These are phyloP conservation scores for Umbilicus rupestris DNA, from an alignment of 164 flowering plant genomes.

Conservation along the genomic window DNA sequence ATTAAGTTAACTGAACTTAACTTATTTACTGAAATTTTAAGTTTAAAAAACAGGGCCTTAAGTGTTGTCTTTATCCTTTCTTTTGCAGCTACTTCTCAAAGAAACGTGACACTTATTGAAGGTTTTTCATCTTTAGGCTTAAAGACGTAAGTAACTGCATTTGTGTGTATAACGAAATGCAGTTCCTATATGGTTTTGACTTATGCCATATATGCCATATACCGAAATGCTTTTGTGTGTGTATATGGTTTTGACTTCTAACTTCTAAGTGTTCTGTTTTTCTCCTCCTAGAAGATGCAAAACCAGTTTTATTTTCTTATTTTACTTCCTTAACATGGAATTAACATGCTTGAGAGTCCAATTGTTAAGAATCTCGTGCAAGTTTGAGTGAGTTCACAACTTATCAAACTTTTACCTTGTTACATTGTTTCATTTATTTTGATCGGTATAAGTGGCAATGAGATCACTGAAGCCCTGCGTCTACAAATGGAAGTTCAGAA, in stretches of 20 bases:
- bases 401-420: not conserved
- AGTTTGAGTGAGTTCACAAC: not conserved
- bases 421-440: not conserved
- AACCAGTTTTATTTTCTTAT: not conserved
- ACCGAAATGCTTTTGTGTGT: not conserved
- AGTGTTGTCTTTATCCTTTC: not conserved
- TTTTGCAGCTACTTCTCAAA: slow-evolving; percentile 58
- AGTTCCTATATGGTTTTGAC: too few relatives aligned
- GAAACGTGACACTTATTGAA: slow-evolving; percentile 38
- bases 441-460: slow-evolving; percentile 40
- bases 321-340: not conserved
- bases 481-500: slow-evolving; percentile 85
- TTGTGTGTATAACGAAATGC: too few relatives aligned
- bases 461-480: slow-evolving; percentile 70
- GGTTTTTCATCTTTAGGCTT: slow-evolving; percentile 58
- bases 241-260: not conserved
- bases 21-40: too few relatives aligned
- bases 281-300: too few relatives aligned
- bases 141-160: slow-evolving; percentile 85
- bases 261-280: not conserved
- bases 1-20: too few relatives aligned
- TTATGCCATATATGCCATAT: not conserved
- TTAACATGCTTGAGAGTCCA: not conserved
- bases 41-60: too few relatives aligned
- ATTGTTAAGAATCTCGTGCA: not conserved